Evolutionary conservation across 2,329 filamentous ascomycete genomes (phyloP), one percentile per base, ranked within the genome.

Genomic region (Apiospora rasikravindrae): DNA sequence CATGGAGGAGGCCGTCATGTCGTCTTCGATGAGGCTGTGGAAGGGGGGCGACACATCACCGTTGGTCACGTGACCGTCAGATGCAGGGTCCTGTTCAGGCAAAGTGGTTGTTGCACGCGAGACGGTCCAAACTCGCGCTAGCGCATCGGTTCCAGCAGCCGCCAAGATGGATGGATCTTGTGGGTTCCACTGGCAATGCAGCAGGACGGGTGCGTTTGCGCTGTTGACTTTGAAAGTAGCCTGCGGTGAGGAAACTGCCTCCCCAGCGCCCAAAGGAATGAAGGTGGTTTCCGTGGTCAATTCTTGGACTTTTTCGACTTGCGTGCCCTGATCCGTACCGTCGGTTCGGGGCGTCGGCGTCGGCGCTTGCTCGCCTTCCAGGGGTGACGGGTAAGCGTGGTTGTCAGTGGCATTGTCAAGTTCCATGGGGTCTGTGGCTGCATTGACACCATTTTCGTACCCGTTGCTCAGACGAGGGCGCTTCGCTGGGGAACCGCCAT

Each of bases 171-270:
- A 89, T 81, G 90, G 88, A 84, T 92, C 87, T 82, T 81, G 86
- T 77, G 90, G 90, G 85, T 88, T 91, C 88, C 89, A 92, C 86
- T 91, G 89, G 87, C 90, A 91, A 82, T 91, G 89, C 84, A 92
- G 86, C 82, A 92, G 83, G 78, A 91, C 86, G 80, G 90, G 88
- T 82, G 85, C 84, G 78, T 86, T 88, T 79, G 89, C 87, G 79
- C 78, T 76, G 74, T 79, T 80, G 75, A 79, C 76, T 78, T 77
- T 78, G 67, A 79, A 77, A 72, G 77, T 75, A 73, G 78, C 78
- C 74, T 79, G 77, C 73, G 82, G 80, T 75, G 83, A 82, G 33
- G 83, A 82, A 73, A 81, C 77, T 69, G 82, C 80, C 73, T 77
- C 81, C 77, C 77, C 77, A 75, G 78, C 81, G 75, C 81, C 82